A percentile compares a stretch with the other conserved stretches of the same genome.
Conservation (phyloP, 495 filamentous ascomycete genomes). For the Oleoguttula mirabilis region DNA sequence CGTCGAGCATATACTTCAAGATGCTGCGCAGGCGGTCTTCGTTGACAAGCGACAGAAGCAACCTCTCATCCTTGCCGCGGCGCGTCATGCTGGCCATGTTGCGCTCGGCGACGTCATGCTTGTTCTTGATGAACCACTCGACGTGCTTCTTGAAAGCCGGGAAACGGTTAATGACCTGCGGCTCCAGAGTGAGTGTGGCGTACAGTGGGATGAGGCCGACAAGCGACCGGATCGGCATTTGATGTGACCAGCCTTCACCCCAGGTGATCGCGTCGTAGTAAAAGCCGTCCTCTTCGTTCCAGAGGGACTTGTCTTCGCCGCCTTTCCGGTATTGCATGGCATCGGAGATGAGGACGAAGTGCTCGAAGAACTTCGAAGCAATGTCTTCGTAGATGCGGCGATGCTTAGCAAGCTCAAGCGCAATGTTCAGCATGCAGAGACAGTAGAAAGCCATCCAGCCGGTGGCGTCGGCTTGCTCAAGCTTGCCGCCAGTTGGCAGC, state of each 20-base stretch:
- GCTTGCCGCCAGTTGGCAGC: conserved; percentile 77
- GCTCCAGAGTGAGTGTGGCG: conserved; percentile 81
- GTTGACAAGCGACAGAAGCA: conserved; percentile 77
- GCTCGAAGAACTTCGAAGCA: conserved; percentile 96
- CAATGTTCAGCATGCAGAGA: conserved; percentile 90
- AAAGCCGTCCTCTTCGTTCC: conserved; percentile 91
- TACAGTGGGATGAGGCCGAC: conserved; percentile 91
- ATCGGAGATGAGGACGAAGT: conserved; percentile 95
- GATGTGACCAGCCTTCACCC: conserved; percentile 83
- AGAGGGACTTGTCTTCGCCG: conserved; percentile 69
- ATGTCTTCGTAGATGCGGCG: conserved; percentile 96
- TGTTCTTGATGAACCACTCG: conserved; percentile 85
- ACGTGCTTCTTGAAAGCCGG: conserved; percentile 88
- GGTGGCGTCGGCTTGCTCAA: conserved; percentile 94
- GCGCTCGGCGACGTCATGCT: conserved; percentile 70
- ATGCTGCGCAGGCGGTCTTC: conserved; percentile 79
- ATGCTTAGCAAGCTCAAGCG: conserved; percentile 87
- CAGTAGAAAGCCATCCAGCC: conserved; percentile 99
- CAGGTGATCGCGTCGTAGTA: conserved; percentile 98
- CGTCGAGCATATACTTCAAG: conserved; percentile 80
- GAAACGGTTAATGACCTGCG: conserved; percentile 81
- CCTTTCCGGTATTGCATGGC: conserved; percentile 86
- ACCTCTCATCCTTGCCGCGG: conserved; percentile 76
- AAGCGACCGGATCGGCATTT: conserved; percentile 80
- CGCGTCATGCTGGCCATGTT: conserved; percentile 85